Evolutionary conservation across 768 basidiomycete species (phyloP), one percentile per base, ranked within the genome.

Genomic region (Tricholoma saponaceum): DNA sequence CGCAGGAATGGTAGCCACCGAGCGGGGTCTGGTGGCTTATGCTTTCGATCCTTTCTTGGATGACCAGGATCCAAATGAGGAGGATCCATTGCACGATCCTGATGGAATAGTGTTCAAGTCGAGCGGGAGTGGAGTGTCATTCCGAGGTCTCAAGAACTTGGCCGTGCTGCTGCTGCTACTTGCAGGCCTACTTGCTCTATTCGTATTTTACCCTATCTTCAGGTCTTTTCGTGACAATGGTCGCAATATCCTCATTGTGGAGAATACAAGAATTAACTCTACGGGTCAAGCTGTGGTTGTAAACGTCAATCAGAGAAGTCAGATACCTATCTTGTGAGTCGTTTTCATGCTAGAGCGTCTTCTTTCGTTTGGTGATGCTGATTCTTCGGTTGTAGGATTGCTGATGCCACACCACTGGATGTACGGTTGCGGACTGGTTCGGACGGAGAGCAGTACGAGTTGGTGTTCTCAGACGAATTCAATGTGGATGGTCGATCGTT

Each of bases 121-220:
- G 32, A 59, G 61, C 44, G 62, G 55, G 7, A 52, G 49, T 20
- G 22, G 58, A 22, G 20, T 71, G 47, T 67, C 73, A 3, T 64
- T 61, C 64, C 68, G 73, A 26, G 68, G 71, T 5, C 41, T 88
- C 25, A 64, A 79, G 60, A 95, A 94, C 71, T 65, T 93, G 39
- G 72, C 81, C 30, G 80, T 85, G 53, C 74, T 96, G 35, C 10
- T 87, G 28, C 5, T 86, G 18, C 76, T 95, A 60, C 69, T 89
- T 20, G 22, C 67, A 9, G 79, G 74, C 1, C 70, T 95, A 55
- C 68, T 95, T 54, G 68, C 68, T 20, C 75, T 96, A 3, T 96
- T 95, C 68, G 83, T 90, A 51, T 80, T 83, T 25, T 94, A 89
- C 65, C 94, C 94, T 0, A 78, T 94, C n/a, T 63, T 70, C 33